Evolutionary conservation across 495 filamentous ascomycete genomes (phyloP).

Genomic region (Daldinia bambusicola): DNA sequence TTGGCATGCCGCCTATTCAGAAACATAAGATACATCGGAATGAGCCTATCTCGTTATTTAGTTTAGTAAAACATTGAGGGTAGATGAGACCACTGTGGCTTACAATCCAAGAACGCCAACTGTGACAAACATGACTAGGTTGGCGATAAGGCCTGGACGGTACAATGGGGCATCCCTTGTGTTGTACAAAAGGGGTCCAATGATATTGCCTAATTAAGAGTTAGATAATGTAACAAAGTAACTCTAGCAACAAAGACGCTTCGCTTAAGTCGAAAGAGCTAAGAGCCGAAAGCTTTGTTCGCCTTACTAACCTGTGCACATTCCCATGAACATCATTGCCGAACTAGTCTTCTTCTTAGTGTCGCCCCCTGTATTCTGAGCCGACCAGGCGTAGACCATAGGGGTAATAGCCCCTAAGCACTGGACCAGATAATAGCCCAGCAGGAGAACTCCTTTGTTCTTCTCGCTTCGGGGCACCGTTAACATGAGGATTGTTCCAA

Average conservation of each 20-base stretch:
- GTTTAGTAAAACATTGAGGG: slow-evolving; percentile 16
- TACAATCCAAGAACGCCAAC: slow-evolving; percentile 52
- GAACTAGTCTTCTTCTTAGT: slow-evolving; percentile 75
- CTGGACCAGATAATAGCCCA: slow-evolving; percentile 56
- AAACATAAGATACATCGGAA: slow-evolving; percentile 59
- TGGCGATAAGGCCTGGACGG: slow-evolving; percentile 64
- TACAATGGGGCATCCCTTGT: slow-evolving; percentile 69
- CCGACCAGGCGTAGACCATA: slow-evolving; percentile 73
- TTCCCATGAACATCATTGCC: slow-evolving; percentile 68
- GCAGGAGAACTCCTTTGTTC: slow-evolving; percentile 54
- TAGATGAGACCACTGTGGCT: slow-evolving; percentile 28
- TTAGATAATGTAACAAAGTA: slow-evolving; percentile 11
- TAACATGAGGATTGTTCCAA: slow-evolving; percentile 64
- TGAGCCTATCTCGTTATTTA: slow-evolving; percentile 45
- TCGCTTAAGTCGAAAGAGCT: background rate
- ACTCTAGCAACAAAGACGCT: background rate
- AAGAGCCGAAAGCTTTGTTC: background rate
- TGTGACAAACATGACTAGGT: slow-evolving; percentile 55
- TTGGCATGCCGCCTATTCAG: slow-evolving; percentile 60
- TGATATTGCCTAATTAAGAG: slow-evolving; percentile 59
- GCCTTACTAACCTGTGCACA: slow-evolving; percentile 57
- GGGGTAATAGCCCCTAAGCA: slow-evolving; percentile 60
- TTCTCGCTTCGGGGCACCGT: slow-evolving; percentile 62
- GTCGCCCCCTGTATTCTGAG: slow-evolving; percentile 72
- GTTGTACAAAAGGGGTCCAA: slow-evolving; percentile 70